Base-by-base conservation (phyloP, 768 basidiomycete species). In the Macrolepiota fuliginosa region DNA sequence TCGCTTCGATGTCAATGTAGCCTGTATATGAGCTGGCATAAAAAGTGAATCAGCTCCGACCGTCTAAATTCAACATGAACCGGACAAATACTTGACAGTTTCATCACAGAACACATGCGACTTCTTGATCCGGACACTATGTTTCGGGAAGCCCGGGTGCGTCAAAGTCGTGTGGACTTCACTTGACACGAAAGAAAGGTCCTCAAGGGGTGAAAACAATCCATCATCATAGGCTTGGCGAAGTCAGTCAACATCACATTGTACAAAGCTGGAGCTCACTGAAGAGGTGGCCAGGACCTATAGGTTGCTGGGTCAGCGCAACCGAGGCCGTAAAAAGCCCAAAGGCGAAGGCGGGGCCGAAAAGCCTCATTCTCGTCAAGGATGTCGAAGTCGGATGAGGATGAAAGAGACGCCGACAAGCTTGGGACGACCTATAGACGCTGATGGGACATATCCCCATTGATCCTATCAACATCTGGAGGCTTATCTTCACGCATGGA, bases 1-100 rank as follows among this genome's bases (percentile, higher is more conserved):
- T 78, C 4, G 85, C 77, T 67, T 84, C 76, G 49, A 87, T 78
- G 62, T 89, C 87, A 57, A 89, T 86, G 65, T 89, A 89, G 10
- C 88, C 88, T 0, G 86, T 87, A 68, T 85, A 89, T 0, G 80
- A 73, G 19, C 84, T 87, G 47, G 29, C 10, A 29, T 6, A 25
- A 36, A 25, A n/a, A 25, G 10, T 3, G 11, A 49, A 49, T 19
- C 46, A 49, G 5, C 4, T 24, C 46, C 10, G 24, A 49, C 2
- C 0, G 2, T 9, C 12, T 10, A 42, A 4, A 4, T 13, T 42
- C 3, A 13, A 42, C 7, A 25, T 0, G 22, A 49, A 24, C 3
- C 19, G 22, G 47, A 27, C 46, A 24, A 75, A 54, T 58, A 81
- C 83, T 79, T 79, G n/a, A 86, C 85, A 10, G 81, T 83, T 6